A percentile compares a stretch with the other conserved stretches of the same genome.
Conservation (phyloP, 768 basidiomycete genomes). For the Clitopilus hobsonii region DNA sequence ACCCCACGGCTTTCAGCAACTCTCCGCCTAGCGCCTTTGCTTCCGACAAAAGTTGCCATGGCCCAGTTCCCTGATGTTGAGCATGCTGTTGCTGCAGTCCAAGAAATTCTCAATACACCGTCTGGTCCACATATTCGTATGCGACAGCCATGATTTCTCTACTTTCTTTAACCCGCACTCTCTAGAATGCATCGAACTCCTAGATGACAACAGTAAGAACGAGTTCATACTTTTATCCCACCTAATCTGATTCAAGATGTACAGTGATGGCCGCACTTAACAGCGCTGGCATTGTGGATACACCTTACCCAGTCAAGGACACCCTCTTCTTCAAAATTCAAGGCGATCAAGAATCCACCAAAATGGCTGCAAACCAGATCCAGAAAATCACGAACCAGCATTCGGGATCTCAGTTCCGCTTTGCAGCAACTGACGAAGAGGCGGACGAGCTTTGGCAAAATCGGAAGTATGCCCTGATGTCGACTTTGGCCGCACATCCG, state of each 20-base stretch:
- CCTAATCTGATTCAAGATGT: neutral
- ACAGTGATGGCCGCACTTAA: slow-evolving; percentile 79
- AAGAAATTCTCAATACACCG: slow-evolving; percentile 69
- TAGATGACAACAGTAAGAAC: slow-evolving; percentile 66
- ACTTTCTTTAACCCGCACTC: neutral
- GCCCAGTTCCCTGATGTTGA: slow-evolving; percentile 81
- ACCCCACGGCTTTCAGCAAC: slow-evolving; percentile 49
- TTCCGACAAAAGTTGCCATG: slow-evolving; percentile 86
- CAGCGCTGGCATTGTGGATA: slow-evolving; percentile 52
- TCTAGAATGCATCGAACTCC: slow-evolving; percentile 84
- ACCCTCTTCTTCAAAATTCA: slow-evolving; percentile 92
- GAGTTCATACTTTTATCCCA: neutral
- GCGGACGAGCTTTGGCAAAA: slow-evolving; percentile 79
- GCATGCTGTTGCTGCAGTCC: slow-evolving; percentile 74
- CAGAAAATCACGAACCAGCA: slow-evolving; percentile 62
- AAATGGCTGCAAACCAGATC: slow-evolving; percentile 54
- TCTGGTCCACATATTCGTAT: slow-evolving; percentile 71
- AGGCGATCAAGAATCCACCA: slow-evolving; percentile 58
- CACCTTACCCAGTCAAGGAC: slow-evolving; percentile 65
- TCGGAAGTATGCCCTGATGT: slow-evolving; percentile 79
- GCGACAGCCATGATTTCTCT: slow-evolving; percentile 24
- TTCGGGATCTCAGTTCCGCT: slow-evolving; percentile 62
- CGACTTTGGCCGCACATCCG: slow-evolving; percentile 59
- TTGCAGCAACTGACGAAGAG: slow-evolving; percentile 71
- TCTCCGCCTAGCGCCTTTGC: slow-evolving; percentile 69